These are phyloP conservation scores for Knoxdaviesia capensis DNA, from an alignment of 2,329 filamentous ascomycete species.

Conservation along the genomic window DNA sequence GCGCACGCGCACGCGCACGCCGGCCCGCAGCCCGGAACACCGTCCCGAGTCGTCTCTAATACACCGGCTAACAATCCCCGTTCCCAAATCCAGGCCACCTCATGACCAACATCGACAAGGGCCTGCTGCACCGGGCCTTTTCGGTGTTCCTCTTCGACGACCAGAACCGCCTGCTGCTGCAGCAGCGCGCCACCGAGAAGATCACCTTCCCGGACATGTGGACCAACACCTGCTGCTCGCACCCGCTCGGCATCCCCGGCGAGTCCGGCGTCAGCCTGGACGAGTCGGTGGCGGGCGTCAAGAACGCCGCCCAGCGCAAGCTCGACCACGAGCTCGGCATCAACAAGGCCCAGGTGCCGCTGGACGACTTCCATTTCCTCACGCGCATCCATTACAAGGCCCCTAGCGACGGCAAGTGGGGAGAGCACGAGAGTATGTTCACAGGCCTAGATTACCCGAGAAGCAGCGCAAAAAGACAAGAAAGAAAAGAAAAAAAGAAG, in stretches of 20 bases:
- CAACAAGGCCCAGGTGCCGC: slow-evolving; percentile 66
- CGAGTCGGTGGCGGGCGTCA: slow-evolving; percentile 67
- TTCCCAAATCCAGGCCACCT: slow-evolving; percentile 51
- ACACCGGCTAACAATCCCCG: background rate
- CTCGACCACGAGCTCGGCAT: slow-evolving; percentile 91
- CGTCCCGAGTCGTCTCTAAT: background rate
- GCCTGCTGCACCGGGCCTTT: slow-evolving; percentile 89
- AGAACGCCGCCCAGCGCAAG: slow-evolving; percentile 82
- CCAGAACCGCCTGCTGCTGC: slow-evolving; percentile 76
- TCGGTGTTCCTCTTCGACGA: slow-evolving; percentile 96
- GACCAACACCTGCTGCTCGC: slow-evolving; percentile 99
- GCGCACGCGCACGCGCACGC: background rate
- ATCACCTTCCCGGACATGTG: slow-evolving; percentile 99
- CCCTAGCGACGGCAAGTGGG: slow-evolving; percentile 93
- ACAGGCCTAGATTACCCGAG: background rate
- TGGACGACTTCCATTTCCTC: slow-evolving; percentile 83
- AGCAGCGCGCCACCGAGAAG: slow-evolving; percentile 90
- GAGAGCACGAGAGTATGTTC: slow-evolving; percentile 83
- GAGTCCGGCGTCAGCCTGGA: slow-evolving; percentile 74
- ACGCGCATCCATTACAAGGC: slow-evolving; percentile 98
- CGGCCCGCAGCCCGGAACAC: background rate
- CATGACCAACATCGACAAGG: slow-evolving; percentile 96
- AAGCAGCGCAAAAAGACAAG: no score
- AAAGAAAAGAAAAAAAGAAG: no score
- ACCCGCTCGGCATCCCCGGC: slow-evolving; percentile 75